phyloP scores from a whole-genome alignment of 352 stramenopile genomes.

The Globisporangium apiculatum region DNA sequence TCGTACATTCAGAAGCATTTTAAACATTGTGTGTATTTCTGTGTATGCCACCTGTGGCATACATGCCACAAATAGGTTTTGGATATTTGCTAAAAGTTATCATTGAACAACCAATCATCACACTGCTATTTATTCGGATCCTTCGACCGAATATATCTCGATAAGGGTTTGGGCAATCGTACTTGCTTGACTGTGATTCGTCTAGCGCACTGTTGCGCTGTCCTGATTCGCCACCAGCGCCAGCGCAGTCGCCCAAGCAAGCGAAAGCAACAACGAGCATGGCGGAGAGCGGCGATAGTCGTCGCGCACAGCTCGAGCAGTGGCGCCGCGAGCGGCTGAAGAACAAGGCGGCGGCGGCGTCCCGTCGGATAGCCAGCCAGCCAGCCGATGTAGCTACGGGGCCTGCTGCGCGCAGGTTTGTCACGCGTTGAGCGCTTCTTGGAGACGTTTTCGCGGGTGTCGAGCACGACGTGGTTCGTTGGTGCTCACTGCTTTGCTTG shows the following conservation, averaged over 20 bases:
- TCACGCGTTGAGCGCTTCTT: background rate
- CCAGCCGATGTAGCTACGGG: background rate
- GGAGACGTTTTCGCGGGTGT: background rate
- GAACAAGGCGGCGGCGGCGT: constrained; percentile 7
- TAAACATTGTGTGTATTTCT: too few relatives aligned
- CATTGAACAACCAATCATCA: too few relatives aligned
- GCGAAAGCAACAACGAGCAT: background rate
- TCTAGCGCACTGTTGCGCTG: background rate
- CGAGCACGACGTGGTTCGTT: background rate
- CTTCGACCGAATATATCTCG: too few relatives aligned
- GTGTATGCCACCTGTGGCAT: too few relatives aligned
- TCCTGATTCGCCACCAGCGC: background rate
- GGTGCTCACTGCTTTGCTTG: background rate
- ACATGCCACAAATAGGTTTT: too few relatives aligned
- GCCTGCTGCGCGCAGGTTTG: background rate
- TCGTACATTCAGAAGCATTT: too few relatives aligned
- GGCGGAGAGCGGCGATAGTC: constrained; percentile 23
- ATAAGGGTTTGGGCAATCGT: too few relatives aligned
- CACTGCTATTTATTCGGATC: too few relatives aligned
- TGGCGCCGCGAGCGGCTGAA: constrained; percentile 51
- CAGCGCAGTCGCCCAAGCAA: background rate
- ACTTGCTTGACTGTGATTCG: background rate
- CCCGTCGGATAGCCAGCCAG: background rate
- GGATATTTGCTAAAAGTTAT: too few relatives aligned
- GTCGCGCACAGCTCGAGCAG: constrained; percentile 50